These are phyloP conservation scores for Aspergillus neotritici DNA, from an alignment of 2,329 filamentous ascomycete species.

Conservation along the genomic window DNA sequence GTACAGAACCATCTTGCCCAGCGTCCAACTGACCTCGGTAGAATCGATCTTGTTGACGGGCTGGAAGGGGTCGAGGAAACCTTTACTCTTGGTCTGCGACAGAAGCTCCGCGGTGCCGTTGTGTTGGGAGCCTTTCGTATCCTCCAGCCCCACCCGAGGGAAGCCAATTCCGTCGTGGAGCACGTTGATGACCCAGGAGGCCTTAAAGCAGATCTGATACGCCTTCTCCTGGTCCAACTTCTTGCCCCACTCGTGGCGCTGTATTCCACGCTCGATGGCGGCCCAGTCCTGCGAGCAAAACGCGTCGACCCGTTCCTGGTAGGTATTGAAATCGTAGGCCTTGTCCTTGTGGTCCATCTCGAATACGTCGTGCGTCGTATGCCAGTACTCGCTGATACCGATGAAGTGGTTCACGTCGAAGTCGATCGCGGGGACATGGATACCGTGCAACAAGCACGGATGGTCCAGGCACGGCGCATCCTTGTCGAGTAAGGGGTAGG, in stretches of 20 bases:
- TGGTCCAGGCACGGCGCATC: conserved; percentile 75
- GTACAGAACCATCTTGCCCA: conserved; percentile 94
- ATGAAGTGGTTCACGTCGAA: conserved; percentile 97
- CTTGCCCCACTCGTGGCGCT: conserved; percentile 63
- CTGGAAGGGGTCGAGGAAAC: conserved; percentile 79
- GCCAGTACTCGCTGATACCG: conserved; percentile 97
- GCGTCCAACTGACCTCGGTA: conserved; percentile 92
- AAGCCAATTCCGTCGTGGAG: conserved; percentile 94
- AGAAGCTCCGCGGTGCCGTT: conserved; percentile 70
- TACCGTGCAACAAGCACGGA: conserved; percentile 84
- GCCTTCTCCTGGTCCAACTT: conserved; percentile 70
- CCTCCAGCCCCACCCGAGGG: conserved; percentile 74
- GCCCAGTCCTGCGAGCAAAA: conserved; percentile 85
- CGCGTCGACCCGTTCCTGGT: conserved; percentile 74
- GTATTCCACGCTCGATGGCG: conserved; percentile 62
- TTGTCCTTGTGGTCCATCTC: conserved; percentile 67
- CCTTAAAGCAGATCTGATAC: conserved; percentile 91
- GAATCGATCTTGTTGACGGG: conserved; percentile 88
- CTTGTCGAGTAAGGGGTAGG: conserved; percentile 82
- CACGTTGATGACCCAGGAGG: conserved; percentile 95
- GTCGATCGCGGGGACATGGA: conserved; percentile 91
- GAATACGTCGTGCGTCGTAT: conserved; percentile 94
- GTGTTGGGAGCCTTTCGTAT: conserved; percentile 47
- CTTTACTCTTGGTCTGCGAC: conserved; percentile 64
- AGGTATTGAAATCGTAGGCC: conserved; percentile 83